phyloP scores from a whole-genome alignment of 768 basidiomycete genomes.

The Kwoniella sp. region DNA sequence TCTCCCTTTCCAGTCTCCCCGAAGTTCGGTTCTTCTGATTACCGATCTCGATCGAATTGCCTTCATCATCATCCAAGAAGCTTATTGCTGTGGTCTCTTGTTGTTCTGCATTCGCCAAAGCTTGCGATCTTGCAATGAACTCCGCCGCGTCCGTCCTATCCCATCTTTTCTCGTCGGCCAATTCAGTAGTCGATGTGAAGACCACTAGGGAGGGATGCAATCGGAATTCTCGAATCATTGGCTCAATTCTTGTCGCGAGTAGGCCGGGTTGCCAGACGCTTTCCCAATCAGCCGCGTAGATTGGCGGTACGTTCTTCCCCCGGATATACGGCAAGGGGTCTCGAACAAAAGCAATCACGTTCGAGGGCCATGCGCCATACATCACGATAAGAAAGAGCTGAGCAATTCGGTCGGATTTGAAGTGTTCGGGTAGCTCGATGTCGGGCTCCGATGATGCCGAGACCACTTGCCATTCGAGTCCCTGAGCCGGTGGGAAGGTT shows the following conservation, averaged over 20 bases:
- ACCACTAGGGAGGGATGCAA: constrained; percentile 75
- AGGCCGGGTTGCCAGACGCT: constrained; percentile 69
- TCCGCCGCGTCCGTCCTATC: constrained; percentile 56
- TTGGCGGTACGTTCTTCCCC: constrained; percentile 61
- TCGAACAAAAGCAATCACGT: constrained; percentile 76
- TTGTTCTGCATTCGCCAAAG: constrained; percentile 25
- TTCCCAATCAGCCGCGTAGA: constrained; percentile 73
- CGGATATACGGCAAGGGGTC: constrained; percentile 68
- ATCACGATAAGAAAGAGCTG: constrained; percentile 55
- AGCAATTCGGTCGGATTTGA: constrained; percentile 30
- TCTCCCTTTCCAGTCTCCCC: constrained; percentile 30
- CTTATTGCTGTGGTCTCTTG: constrained; percentile 6
- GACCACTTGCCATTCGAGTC: constrained; percentile 35
- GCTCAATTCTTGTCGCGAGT: constrained; percentile 64
- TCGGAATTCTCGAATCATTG: constrained; percentile 69
- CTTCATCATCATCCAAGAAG: constrained; percentile 29
- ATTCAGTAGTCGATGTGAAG: constrained; percentile 67
- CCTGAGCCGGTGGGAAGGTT: constrained; percentile 29
- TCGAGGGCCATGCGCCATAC: constrained; percentile 90
- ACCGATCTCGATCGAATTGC: background rate
- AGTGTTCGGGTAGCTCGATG: constrained; percentile 49
- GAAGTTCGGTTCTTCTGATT: background rate
- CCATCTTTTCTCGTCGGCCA: constrained; percentile 71
- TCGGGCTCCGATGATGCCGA: constrained; percentile 10
- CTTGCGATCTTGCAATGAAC: constrained; percentile 39